Evolutionary conservation across 2,329 filamentous ascomycete species (phyloP), one percentile per base, ranked within the genome.

Genomic region (Apiospora kogelbergensis): DNA sequence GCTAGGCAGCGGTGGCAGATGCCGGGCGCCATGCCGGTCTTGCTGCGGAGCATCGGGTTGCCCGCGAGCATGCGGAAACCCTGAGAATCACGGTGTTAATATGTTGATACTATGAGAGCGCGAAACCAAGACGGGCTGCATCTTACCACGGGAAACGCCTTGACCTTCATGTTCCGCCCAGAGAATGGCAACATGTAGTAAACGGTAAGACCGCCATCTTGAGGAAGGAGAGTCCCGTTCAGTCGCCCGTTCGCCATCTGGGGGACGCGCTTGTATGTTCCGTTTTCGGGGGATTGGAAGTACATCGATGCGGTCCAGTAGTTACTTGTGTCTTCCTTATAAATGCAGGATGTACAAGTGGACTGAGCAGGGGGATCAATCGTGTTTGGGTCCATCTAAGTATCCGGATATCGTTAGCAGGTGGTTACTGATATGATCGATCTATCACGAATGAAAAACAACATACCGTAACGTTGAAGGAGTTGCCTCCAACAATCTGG

Each of bases 31-130:
- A 81, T 81, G 48, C 78, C 73, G 53, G 81, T 82, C 74, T 81
- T 85, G 68, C 83, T 84, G 70, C 88, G 85, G 71, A 83, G 81
- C 70, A 76, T 80, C 1, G 86, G 81, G 73, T 89, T 83, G 41
- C 90, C 90, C 5, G 89, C 88, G 41, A 92, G 66, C 89, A 93
- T 92, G 66, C 89, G 87, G 73, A 92, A 89, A 65, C 84, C 88
- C 24, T 83, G 89, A 89, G 73, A 90, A 91, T 3, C 79, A 7
- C 90, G 81, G n/a, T 83, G 82, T 66, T 85, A 83, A 24, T 74
- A 68, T 86, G 78, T 72, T 85, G 80, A 60, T 78, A 78, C 67
- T 48, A 6, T 37, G 63, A 2, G n/a, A 24, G 20, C 2, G 24
- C 9, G 3, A 42, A 63, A 2, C 2, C 6, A 40, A 20, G 10